Evolutionary conservation across 345 rosid genomes (phyloP).

Genomic region (Excoecaria agallocha): DNA sequence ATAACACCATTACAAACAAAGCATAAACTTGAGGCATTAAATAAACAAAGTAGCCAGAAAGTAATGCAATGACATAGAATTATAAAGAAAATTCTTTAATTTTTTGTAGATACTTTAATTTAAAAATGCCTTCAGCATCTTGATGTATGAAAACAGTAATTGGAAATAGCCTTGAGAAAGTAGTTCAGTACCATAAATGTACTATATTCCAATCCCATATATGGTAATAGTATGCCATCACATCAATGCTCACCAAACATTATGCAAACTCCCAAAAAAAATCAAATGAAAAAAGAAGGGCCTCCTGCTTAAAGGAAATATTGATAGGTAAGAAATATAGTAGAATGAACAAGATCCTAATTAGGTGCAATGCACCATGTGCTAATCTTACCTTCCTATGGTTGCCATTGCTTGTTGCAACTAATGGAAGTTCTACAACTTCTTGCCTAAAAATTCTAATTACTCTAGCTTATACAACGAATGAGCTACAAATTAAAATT

Average conservation of each 20-base stretch:
- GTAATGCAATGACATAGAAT: too few relatives aligned
- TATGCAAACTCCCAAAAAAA: background rate
- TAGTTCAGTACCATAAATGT: background rate
- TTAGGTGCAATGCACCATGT: background rate
- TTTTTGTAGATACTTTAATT: too few relatives aligned
- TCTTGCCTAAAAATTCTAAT: conserved; percentile 75
- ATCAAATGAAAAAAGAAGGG: background rate
- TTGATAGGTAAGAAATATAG: background rate
- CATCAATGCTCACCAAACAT: background rate
- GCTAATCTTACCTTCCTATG: conserved; percentile 61
- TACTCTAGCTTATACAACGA: conserved; percentile 72
- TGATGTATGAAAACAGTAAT: conserved; percentile 66
- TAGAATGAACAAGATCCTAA: background rate
- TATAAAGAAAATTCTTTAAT: too few relatives aligned
- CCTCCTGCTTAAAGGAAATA: background rate
- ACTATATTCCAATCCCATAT: background rate
- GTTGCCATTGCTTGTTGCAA: conserved; percentile 64
- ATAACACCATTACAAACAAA: too few relatives aligned
- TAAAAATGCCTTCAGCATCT: conserved; percentile 61
- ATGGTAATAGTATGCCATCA: background rate
- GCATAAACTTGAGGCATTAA: too few relatives aligned
- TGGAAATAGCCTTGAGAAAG: conserved; percentile 78
- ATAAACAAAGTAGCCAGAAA: too few relatives aligned
- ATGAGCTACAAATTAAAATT: conserved; percentile 49
- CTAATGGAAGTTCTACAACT: conserved; percentile 88